Base-by-base conservation (phyloP, 345 rosid species). In the Syzygium jambos region DNA sequence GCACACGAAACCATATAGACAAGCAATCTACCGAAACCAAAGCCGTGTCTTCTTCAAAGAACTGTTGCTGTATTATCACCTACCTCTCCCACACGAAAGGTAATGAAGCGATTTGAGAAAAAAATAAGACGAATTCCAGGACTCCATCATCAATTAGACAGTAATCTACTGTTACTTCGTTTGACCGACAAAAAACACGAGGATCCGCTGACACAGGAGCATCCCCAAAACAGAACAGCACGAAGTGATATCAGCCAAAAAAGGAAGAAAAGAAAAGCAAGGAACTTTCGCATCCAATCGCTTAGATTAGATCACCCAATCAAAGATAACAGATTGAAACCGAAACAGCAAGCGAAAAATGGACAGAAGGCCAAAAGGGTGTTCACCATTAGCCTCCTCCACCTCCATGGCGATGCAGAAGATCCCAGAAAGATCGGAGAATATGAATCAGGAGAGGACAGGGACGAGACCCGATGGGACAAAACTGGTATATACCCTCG, bases 371-470 rank as follows among this genome's bases (percentile, higher is more conserved):
- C 54, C 34, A 14, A 3, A n/a, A 43, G 34, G 56, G 57, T 1
- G 4, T 19, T 54, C 78, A 90, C 93, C 91, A 22, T 91, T 86
- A 83, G 92, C 91, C 87, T 89, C 92, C 73, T 92, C 91, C 90
- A 92, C 22, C 49, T 73, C 80, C 80, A 73, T 73, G 27, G 80
- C 21, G 80, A 73, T 89, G 85, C 17, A 78, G 85, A 55, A 51
- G 85, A 51, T 61, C 85, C 85, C 63, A 46, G 34, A 55, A 86
- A 78, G 51, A 88, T 78, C n/a, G 59, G 78, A 57, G 52, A 61
- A 88, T 21, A 27, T 6, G 46, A 8, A 53, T 23, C 30, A 84
- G 80, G 16, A 46, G 85, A 84, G n/a, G 77, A 53, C 16, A 86
- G 86, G 55, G 78, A 82, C 13, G 85, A 27, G 52, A 2, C 73